Conservation (phyloP, 352 stramenopile species). For the Phytophthora sp. region DNA sequence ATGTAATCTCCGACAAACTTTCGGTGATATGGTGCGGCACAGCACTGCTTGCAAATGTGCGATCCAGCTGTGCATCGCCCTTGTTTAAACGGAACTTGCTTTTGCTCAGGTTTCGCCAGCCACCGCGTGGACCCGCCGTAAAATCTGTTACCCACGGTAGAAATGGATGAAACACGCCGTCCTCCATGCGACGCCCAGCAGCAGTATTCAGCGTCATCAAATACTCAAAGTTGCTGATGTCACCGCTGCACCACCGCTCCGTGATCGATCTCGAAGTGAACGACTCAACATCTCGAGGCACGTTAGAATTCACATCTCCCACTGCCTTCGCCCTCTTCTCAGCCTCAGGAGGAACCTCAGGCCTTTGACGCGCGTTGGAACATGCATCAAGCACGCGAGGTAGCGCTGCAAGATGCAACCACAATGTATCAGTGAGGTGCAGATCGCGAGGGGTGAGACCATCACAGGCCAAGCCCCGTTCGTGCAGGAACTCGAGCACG, state of each 20-base stretch:
- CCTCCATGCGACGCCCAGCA: slow-evolving; percentile 81
- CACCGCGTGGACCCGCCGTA: slow-evolving; percentile 35
- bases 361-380: neutral
- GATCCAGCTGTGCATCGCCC: slow-evolving; percentile 92
- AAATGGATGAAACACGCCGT: slow-evolving; percentile 90
- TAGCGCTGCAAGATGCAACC: slow-evolving; percentile 51
- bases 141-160: slow-evolving; percentile 98
- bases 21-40: slow-evolving; percentile 95
- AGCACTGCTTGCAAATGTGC: slow-evolving; percentile 86
- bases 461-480: slow-evolving; percentile 41
- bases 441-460: slow-evolving; percentile 52
- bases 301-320: too few species aligned
- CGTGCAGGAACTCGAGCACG: slow-evolving; percentile 54
- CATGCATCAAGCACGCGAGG: slow-evolving; percentile 26
- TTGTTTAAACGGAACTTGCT: slow-evolving; percentile 97
- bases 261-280: slow-evolving; percentile 59
- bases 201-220: slow-evolving; percentile 92
- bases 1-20: slow-evolving; percentile 95
- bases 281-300: slow-evolving; percentile 22
- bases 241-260: slow-evolving; percentile 88
- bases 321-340: neutral
- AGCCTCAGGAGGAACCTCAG: neutral
- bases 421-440: slow-evolving; percentile 56
- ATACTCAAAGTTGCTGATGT: slow-evolving; percentile 94
- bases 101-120: slow-evolving; percentile 91